Evolutionary conservation across 176 grass and related monocot genomes (phyloP).

Genomic region (Lolium rigidum): DNA sequence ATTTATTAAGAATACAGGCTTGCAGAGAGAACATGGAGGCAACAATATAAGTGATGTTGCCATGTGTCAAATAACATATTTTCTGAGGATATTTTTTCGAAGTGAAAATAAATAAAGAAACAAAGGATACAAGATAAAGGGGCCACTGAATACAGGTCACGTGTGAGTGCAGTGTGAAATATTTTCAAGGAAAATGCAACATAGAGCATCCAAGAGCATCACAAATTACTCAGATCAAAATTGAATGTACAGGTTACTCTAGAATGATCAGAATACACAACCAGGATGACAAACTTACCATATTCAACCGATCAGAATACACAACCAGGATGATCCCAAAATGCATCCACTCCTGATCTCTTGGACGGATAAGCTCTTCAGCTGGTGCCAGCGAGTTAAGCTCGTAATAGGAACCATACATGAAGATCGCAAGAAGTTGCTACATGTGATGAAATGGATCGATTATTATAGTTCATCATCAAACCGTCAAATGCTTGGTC

Average conservation of each 20-base stretch:
- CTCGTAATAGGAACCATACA: no score
- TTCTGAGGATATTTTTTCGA: neutral
- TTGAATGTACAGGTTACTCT: neutral
- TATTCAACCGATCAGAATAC: no score
- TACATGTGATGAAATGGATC: no score
- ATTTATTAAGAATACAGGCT: conserved; percentile 17
- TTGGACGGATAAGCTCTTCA: no score
- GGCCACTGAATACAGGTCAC: neutral
- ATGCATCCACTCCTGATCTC: no score
- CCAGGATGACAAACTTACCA: no score
- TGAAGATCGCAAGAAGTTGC: no score
- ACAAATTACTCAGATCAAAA: conserved; percentile 3
- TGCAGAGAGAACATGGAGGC: conserved; percentile 2
- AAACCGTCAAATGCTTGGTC: no score
- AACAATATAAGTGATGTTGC: neutral
- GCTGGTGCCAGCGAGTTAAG: no score
- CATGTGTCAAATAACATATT: conserved; percentile 2
- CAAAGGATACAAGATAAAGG: neutral
- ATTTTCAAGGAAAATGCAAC: neutral
- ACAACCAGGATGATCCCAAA: no score
- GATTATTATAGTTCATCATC: no score
- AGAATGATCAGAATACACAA: no score
- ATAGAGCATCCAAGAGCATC: neutral
- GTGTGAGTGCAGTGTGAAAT: neutral
- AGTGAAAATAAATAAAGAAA: conserved; percentile 2